These are phyloP conservation scores for Teunomyces pallodes DNA, from an alignment of 805 yeast species.

Conservation along the genomic window DNA sequence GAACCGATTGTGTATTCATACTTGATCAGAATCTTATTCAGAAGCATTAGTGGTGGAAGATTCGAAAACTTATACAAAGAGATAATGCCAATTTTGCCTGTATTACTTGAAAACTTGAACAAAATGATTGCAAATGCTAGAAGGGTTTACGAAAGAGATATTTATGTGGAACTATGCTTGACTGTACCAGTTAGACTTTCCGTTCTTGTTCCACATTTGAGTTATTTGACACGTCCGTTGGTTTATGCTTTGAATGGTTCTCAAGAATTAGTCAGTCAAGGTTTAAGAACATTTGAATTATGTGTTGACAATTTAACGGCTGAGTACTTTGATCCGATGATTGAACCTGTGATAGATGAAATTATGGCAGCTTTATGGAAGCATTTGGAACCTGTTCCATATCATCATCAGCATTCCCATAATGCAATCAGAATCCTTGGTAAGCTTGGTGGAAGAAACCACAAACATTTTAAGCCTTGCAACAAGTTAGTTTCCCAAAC, in stretches of 20 bases:
- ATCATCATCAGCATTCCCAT: conserved; percentile 92
- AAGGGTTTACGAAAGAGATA: conserved; percentile 85
- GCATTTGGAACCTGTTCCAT: conserved; percentile 87
- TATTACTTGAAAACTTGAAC: conserved; percentile 79
- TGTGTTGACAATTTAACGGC: conserved; percentile 97
- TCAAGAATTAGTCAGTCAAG: conserved; percentile 91
- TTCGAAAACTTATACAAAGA: conserved; percentile 91
- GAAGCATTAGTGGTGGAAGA: conserved; percentile 96
- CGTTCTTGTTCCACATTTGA: conserved; percentile 89
- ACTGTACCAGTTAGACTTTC: conserved; percentile 95
- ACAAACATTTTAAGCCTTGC: conserved; percentile 78
- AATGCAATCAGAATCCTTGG: conserved; percentile 92
- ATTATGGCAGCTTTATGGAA: conserved; percentile 92
- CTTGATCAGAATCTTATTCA: conserved; percentile 80
- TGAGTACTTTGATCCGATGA: conserved; percentile 93
- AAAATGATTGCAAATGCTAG: conserved; percentile 79
- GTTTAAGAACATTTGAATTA: conserved; percentile 87
- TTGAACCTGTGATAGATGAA: conserved; percentile 93
- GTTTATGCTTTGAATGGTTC: conserved; percentile 88
- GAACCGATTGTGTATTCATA: conserved; percentile 91
- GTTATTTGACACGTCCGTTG: conserved; percentile 84
- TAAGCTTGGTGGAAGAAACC: conserved; percentile 93
- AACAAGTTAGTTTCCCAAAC: conserved; percentile 56
- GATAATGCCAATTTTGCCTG: conserved; percentile 86
- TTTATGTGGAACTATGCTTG: conserved; percentile 90